phyloP scores from a whole-genome alignment of 2,329 filamentous ascomycete species.

The Raffaelea arxii region DNA sequence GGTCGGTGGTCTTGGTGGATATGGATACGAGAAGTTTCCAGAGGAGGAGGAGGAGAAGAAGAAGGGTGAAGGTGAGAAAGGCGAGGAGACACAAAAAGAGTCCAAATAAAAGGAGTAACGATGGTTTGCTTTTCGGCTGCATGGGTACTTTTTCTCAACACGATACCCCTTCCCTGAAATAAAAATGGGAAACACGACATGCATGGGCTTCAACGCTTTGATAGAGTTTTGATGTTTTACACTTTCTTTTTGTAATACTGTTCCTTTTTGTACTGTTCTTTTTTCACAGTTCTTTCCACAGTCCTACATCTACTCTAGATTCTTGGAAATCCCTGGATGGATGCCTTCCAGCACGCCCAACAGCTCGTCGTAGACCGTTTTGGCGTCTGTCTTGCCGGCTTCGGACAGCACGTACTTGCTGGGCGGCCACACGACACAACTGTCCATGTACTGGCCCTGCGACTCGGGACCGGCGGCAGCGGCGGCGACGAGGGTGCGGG shows the following conservation, averaged over 20 bases:
- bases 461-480: constrained; percentile 25
- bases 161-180: too few species aligned
- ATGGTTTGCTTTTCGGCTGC: neutral
- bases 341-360: constrained; percentile 30
- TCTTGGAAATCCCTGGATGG: constrained; percentile 26
- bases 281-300: neutral
- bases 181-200: too few species aligned
- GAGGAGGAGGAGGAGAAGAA: constrained; percentile 5
- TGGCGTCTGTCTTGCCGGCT: constrained; percentile 25
- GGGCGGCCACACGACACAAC: constrained; percentile 19
- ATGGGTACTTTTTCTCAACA: too few species aligned
- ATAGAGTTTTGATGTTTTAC: too few species aligned
- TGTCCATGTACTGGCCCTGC: constrained; percentile 31
- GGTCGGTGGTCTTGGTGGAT: constrained; percentile 43
- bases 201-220: too few species aligned
- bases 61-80: neutral
- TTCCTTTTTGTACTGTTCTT: neutral
- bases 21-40: constrained; percentile 37
- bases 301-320: constrained; percentile 9
- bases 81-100: neutral
- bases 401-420: constrained; percentile 24
- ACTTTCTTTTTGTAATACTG: neutral
- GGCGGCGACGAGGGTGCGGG: constrained; percentile 27
- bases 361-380: constrained; percentile 32
- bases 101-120: neutral